Evolutionary conservation across 371 early-diverging fungal species (phyloP), one percentile per base, ranked within the genome.

Genomic region (Cladochytrium tenue): DNA sequence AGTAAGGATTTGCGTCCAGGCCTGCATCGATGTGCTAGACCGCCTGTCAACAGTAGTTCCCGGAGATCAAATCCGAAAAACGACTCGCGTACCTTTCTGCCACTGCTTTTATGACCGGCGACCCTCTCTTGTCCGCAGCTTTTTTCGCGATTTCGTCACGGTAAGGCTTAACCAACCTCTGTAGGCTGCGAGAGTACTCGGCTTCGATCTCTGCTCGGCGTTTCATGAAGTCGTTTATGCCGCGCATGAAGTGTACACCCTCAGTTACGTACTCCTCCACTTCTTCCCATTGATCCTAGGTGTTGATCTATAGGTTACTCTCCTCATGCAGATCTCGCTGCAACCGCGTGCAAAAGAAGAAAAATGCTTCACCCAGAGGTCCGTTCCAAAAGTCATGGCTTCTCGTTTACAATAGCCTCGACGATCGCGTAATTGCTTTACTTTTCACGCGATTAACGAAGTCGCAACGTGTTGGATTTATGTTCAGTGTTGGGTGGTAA

Each of bases 201-300:
- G 62, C 60, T 53, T 80, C 77, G 56, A 80, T 77, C 28, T 70
- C 74, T 17, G 72, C 65, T 2, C 76, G 65, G 51, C 63, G 55
- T 63, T 77, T 75, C 69, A 77, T 71, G 58, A 80, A 80, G 34
- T 76, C 76, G 66, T 74, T 74, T 52, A 77, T 61, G 53, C 59
- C 58, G 50, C 70, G 63, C 65, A 77, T 70, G 31, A 66, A 73
- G 25, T 73, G 67, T 7, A 66, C 64, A 13, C 72, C 72, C 15
- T 72, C 63, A 32, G 60, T 32, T 27, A 68, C 59, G 60, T 75
- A 79, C 3, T 51, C 25, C 51, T 79, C 80, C 35, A 79, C 67
- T 15, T 63, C 55, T 23, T 66, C 51, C 72, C 68, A 70, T 73
- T 79, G 80, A 53, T 79, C 80, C 80, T 79, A 51, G 1, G 58